A percentile compares a stretch with the other conserved stretches of the same genome.
phyloP scores from a whole-genome alignment of 768 basidiomycete genomes.

The Leucogyrophana mollusca region DNA sequence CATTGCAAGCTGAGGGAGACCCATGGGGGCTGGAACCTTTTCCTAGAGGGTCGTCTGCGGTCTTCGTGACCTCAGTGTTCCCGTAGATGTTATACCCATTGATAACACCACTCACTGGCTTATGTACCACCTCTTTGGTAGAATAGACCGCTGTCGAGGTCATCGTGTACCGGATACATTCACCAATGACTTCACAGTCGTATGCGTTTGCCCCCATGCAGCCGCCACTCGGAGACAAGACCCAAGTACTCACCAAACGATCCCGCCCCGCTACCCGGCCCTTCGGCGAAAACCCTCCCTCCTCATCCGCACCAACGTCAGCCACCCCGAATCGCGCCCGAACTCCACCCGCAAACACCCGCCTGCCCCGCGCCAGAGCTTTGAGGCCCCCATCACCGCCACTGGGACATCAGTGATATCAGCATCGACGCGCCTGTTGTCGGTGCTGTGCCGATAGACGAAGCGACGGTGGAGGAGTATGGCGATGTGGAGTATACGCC shows the following conservation, averaged over 20 bases:
- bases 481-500: slow-evolving; percentile 59
- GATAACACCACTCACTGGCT: no score
- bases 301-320: slow-evolving; percentile 51
- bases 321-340: slow-evolving; percentile 41
- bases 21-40: no score
- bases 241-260: slow-evolving; percentile 9
- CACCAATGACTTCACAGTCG: no score
- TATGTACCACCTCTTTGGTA: no score
- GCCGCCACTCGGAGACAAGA: no score
- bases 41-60: no score
- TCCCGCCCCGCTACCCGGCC: slow-evolving; percentile 40
- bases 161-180: no score
- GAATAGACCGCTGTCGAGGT: no score
- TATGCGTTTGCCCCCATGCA: no score
- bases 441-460: slow-evolving; percentile 17
- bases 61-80: no score
- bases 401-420: slow-evolving; percentile 75
- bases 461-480: slow-evolving; percentile 31
- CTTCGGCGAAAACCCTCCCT: slow-evolving; percentile 76
- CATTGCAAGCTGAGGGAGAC: no score
- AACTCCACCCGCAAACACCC: slow-evolving; percentile 71
- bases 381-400: slow-evolving; percentile 67
- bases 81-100: no score
- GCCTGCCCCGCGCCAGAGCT: slow-evolving; percentile 45
- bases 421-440: slow-evolving; percentile 33